phyloP scores from a whole-genome alignment of 148 eudicot species.

The Vaccinium macrocarpon region DNA sequence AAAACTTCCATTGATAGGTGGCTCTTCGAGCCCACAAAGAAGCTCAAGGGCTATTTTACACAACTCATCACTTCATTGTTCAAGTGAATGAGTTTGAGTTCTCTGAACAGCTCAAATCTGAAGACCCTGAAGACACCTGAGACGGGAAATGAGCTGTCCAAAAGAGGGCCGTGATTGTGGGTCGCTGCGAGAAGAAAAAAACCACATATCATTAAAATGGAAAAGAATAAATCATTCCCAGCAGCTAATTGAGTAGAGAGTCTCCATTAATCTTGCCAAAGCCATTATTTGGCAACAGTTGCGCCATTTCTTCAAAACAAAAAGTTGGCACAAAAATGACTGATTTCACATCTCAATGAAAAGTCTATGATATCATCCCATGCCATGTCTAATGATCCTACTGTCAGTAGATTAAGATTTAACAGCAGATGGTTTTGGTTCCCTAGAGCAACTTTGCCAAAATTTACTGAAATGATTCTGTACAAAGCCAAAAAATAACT shows the following conservation, averaged over 20 bases:
- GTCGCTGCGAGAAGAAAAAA: slow-evolving; percentile 47
- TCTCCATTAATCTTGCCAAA: not conserved
- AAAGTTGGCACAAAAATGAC: not conserved
- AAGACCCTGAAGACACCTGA: slow-evolving; percentile 61
- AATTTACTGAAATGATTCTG: not conserved
- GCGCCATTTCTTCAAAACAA: not conserved
- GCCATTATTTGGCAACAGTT: not conserved
- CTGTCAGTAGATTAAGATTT: not conserved
- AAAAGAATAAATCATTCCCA: not conserved
- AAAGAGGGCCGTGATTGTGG: slow-evolving; percentile 79
- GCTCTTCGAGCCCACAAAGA: slow-evolving; percentile 56
- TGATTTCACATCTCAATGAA: not conserved
- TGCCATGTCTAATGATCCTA: not conserved
- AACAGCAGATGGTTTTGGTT: not conserved
- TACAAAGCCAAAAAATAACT: not conserved
- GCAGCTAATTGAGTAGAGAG: not conserved
- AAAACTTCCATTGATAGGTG: slow-evolving; percentile 32
- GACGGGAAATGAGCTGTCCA: slow-evolving; percentile 72
- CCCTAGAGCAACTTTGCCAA: not conserved
- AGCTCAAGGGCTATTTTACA: slow-evolving; percentile 36
- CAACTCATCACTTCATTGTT: slow-evolving; percentile 13
- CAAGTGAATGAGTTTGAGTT: slow-evolving; percentile 22
- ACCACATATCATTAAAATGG: not conserved
- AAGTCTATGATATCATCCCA: no score
- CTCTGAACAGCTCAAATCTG: slow-evolving; percentile 45